Evolutionary conservation across 192 early-diverging fungal species (phyloP).

Genomic region (Mortierella hygrophila): DNA sequence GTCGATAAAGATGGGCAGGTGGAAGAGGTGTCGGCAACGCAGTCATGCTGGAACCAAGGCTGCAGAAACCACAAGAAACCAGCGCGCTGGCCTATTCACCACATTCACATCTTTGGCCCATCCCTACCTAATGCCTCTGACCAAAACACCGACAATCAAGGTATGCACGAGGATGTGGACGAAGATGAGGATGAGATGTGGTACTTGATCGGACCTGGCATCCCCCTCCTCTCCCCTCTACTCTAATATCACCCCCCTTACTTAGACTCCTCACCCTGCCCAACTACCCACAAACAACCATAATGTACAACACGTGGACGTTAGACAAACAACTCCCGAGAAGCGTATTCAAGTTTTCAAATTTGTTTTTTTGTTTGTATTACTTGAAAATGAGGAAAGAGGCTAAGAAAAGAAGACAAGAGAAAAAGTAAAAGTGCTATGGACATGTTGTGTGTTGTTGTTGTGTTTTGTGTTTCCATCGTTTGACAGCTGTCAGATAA

Average conservation of each 20-base stretch:
- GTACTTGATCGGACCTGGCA: constrained; percentile 32
- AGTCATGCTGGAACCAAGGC: background rate
- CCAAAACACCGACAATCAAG: background rate
- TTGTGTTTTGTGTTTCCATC: background rate
- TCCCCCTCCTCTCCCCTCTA: constrained; percentile 10
- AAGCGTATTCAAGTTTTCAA: background rate
- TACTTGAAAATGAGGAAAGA: background rate
- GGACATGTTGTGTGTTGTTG: background rate
- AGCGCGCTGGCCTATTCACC: constrained; percentile 32
- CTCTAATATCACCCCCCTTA: background rate
- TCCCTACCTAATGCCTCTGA: background rate
- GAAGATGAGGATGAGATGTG: constrained; percentile 18
- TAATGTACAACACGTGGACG: background rate
- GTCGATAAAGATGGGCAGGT: background rate
- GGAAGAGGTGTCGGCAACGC: background rate
- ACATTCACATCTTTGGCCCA: constrained; percentile 31
- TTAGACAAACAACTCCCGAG: background rate
- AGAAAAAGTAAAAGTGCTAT: background rate
- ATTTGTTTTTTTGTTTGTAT: background rate
- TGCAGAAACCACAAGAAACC: constrained; percentile 7
- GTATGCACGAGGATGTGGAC: too few species aligned
- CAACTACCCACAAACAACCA: background rate
- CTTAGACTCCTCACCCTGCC: background rate
- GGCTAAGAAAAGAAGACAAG: background rate
- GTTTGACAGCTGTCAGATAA: too few species aligned